Evolutionary conservation across 2,329 filamentous ascomycete species (phyloP).

Genomic region (Diaporthe vaccinii): DNA sequence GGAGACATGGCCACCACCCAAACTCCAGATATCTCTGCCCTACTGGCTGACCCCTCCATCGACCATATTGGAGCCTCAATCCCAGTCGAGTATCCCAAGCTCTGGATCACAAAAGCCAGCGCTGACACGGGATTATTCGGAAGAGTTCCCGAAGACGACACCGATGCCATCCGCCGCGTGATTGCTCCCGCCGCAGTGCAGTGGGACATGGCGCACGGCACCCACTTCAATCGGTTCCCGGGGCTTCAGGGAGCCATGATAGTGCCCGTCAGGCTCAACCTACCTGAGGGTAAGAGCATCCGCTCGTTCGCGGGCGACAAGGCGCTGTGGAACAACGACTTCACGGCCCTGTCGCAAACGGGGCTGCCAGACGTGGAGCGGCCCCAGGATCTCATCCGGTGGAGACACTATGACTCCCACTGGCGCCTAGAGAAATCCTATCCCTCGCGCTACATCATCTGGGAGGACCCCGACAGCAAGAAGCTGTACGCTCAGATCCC

Average conservation of each 20-base stretch:
- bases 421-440: too few species aligned
- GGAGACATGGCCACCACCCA: too few species aligned
- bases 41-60: not conserved
- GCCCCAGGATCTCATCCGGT: not conserved
- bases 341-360: not conserved
- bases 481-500: not conserved
- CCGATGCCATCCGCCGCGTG: not conserved
- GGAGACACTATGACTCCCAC: not conserved
- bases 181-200: not conserved
- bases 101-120: not conserved
- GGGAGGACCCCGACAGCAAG: not conserved
- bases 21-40: not conserved
- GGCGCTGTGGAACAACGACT: not conserved
- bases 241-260: not conserved
- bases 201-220: not conserved
- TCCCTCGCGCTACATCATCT: not conserved
- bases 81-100: not conserved
- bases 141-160: not conserved
- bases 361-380: not conserved
- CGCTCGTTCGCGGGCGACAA: not conserved
- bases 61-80: not conserved
- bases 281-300: not conserved
- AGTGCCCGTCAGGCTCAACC: not conserved
- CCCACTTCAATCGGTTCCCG: not conserved
- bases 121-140: rapidly evolving